phyloP scores from a whole-genome alignment of 495 filamentous ascomycete genomes.

The Podospora tetraspora region DNA sequence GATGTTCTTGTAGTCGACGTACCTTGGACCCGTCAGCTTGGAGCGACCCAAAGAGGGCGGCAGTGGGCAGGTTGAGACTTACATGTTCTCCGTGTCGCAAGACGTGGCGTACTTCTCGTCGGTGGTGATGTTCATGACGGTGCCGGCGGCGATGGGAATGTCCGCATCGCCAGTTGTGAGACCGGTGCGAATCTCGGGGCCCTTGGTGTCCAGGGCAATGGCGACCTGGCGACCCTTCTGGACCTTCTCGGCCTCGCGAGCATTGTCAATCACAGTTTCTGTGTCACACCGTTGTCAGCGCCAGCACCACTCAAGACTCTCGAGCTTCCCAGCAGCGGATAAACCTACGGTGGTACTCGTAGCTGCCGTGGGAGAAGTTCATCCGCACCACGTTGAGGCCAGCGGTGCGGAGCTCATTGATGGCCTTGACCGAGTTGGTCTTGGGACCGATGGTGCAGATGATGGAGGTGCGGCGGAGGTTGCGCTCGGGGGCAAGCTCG shows the following conservation, averaged over 20 bases:
- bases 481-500: constrained; percentile 71
- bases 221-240: constrained; percentile 81
- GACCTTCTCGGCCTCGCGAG: constrained; percentile 71
- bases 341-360: constrained; percentile 53
- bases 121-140: constrained; percentile 89
- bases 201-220: constrained; percentile 98
- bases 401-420: constrained; percentile 81
- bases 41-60: background rate
- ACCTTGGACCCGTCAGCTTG: constrained; percentile 51
- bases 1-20: constrained; percentile 99
- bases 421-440: constrained; percentile 95
- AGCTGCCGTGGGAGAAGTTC: constrained; percentile 98
- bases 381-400: constrained; percentile 95
- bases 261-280: constrained; percentile 91
- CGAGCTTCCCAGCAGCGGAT: background rate
- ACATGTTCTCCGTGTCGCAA: constrained; percentile 91
- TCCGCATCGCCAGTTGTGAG: constrained; percentile 82
- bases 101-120: constrained; percentile 87
- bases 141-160: constrained; percentile 76
- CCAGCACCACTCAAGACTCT: constrained; percentile 9
- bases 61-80: constrained; percentile 29
- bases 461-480: constrained; percentile 94
- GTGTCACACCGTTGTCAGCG: background rate
- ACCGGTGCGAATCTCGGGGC: constrained; percentile 95
- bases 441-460: constrained; percentile 99